Base-by-base conservation (phyloP, 352 stramenopile species). In the Globisporangium middletonii region DNA sequence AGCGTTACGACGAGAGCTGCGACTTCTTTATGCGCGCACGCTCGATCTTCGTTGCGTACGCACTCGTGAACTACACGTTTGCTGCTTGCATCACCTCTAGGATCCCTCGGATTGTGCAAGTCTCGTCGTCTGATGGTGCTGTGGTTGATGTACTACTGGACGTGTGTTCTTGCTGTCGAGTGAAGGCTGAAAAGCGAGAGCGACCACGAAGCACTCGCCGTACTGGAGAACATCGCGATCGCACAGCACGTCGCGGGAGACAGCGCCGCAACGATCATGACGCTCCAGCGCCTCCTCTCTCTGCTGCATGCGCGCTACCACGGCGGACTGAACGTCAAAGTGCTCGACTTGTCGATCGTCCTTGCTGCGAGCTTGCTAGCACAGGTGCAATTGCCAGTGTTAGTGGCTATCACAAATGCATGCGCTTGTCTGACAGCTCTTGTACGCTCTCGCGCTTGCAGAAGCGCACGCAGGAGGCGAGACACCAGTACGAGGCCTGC, bases 161-260 rank as follows among this genome's bases (percentile, higher is more conserved):
- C 7, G 27, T 42, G 13, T 16, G 41, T n/a, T n/a, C 15, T 27
- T 15, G 23, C 28, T 16, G 48, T 4, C 16, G 19, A 13, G 11
- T 16, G 23, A n/a, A 81, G 73, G 8, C 58, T 73, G 43, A 69
- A 72, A 50, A 69, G 74, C 11, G 69, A 78, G 43, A 56, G 13
- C 15, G 65, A 73, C 50, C 64, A 65, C 3, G 63, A 77, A 43
- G 63, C 69, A 4, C 50, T 69, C 13, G 30, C 55, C 1, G 65
- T 67, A 7, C 54, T 87, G 3, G 79, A 89, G 65, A 89, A 86
- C 49, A n/a, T 74, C 13, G 70, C 72, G 7, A 70, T 84, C 15
- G 68, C 70, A 3, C 70, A 60, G 23, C 33, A 72, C 5, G 45
- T 60, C 0, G 55, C 47, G 3, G 53, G 52, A 0, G 54, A 65